A percentile compares a stretch with the other conserved stretches of the same genome.
Conservation (phyloP, 2,329 filamentous ascomycete genomes). For the Aspergillus caelatus region DNA sequence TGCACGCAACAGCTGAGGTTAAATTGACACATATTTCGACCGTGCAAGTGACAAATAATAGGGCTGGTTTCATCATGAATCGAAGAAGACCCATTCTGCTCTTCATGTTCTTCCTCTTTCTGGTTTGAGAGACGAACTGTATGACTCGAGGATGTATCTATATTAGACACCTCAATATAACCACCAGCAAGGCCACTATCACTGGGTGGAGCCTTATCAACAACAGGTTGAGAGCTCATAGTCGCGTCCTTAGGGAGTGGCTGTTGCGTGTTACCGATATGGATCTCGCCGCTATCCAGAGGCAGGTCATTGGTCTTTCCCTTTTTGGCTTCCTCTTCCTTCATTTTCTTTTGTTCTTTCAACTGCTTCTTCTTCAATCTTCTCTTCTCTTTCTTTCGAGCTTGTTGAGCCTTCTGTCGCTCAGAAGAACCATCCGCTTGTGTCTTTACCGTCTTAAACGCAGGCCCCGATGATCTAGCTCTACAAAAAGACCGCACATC, state of each 20-base stretch:
- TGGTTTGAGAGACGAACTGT: neutral
- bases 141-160: neutral
- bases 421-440: conserved; percentile 16
- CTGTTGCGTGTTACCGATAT: neutral
- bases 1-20: conserved; percentile 24
- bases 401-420: conserved; percentile 4
- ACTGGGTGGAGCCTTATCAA: neutral
- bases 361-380: neutral
- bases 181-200: neutral
- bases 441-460: conserved; percentile 2
- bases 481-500: neutral
- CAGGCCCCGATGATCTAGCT: neutral
- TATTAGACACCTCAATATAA: no score
- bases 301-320: neutral
- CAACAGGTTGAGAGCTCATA: neutral
- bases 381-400: conserved; percentile 4
- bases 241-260: neutral
- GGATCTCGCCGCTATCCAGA: neutral
- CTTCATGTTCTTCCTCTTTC: neutral
- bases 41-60: conserved; percentile 7
- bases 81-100: neutral
- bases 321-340: neutral
- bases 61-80: neutral
- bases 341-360: neutral
- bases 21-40: conserved; percentile 18